phyloP scores from a whole-genome alignment of 306 rosid species.

The Elaeagnus macrophylla region DNA sequence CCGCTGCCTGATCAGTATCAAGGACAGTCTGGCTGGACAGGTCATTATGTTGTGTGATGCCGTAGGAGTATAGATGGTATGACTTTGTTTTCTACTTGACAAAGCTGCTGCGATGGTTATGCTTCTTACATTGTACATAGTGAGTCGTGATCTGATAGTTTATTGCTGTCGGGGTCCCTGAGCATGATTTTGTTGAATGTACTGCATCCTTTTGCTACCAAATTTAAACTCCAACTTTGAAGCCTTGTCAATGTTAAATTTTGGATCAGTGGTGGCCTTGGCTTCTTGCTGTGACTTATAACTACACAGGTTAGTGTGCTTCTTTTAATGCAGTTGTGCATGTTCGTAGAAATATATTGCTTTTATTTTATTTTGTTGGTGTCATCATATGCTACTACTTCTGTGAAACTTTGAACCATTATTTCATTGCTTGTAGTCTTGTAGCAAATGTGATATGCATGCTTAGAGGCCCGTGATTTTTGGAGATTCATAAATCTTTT shows the following conservation, averaged over 20 bases:
- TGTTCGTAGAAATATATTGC: no score
- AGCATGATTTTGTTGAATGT: conserved; percentile 53
- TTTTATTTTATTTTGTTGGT: background rate
- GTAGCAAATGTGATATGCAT: no score
- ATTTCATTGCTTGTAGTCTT: no score
- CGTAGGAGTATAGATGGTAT: conserved; percentile 54
- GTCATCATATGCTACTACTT: no score
- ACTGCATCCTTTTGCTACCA: conserved; percentile 52
- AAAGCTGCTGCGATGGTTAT: background rate
- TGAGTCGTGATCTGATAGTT: conserved; percentile 9
- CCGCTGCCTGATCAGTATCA: conserved; percentile 72
- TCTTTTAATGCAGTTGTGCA: background rate
- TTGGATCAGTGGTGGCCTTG: conserved; percentile 73
- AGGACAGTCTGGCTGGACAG: conserved; percentile 83
- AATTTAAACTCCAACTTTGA: conserved; percentile 49
- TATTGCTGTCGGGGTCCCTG: conserved; percentile 37
- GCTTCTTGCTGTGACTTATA: conserved; percentile 74
- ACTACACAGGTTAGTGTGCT: conserved; percentile 46
- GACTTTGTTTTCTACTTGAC: conserved; percentile 12
- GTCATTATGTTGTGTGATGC: conserved; percentile 80
- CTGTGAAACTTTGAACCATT: no score
- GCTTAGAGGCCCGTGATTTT: no score
- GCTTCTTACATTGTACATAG: background rate
- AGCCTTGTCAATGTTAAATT: conserved; percentile 55
- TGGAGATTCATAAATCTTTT: no score